Evolutionary conservation across 176 grass and related monocot species (phyloP), one percentile per base, ranked within the genome.

Genomic region (Musa schizocarpa): DNA sequence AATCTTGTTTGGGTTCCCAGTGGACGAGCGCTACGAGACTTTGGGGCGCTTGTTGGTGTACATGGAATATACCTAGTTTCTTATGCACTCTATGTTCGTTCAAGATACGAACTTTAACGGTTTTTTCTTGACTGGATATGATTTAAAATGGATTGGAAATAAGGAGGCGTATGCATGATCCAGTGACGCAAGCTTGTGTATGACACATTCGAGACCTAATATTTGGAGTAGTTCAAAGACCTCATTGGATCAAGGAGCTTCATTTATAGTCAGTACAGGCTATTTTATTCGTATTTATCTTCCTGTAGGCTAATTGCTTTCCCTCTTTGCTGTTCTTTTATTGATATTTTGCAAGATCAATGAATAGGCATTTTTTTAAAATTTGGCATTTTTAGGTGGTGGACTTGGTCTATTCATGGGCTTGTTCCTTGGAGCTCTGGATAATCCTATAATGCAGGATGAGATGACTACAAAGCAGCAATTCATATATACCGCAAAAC

Each of bases 381-480:
- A 43, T 43, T 43, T 43, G 34, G 62, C 72, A 8, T 74, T 76
- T 88, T 62, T 72, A 98, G 90, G 94, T 62, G 94, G 94, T 81
- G 94, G 86, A 58, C 78, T 98, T 84, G 94, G 94, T 71, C 68
- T 98, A 48, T 74, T 82, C 72, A 93, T 98, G 94, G 94, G 94
- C 21, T 52, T 98, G 65, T 98, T 98, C 64, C 74, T 98, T 72
- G 90, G 94, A 76, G 86, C 94, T 77, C 80, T 98, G 88, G 90
- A 98, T 52, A 98, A 88, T 77, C 94, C 94, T 66, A 77, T 92
- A 74, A 89, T 79, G 54, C 2, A 58, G 81, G 82, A 91, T 21
- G 84, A 93, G 77, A 91, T 98, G 90, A 84, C 88, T 57, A 84
- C 78, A 80, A 91, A 82, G 75, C 90, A 98, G 64, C 90, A 98